Evolutionary conservation across 805 yeast genomes (phyloP), one percentile per base, ranked within the genome.

Genomic region (Saccharomycopsis lassenensis): DNA sequence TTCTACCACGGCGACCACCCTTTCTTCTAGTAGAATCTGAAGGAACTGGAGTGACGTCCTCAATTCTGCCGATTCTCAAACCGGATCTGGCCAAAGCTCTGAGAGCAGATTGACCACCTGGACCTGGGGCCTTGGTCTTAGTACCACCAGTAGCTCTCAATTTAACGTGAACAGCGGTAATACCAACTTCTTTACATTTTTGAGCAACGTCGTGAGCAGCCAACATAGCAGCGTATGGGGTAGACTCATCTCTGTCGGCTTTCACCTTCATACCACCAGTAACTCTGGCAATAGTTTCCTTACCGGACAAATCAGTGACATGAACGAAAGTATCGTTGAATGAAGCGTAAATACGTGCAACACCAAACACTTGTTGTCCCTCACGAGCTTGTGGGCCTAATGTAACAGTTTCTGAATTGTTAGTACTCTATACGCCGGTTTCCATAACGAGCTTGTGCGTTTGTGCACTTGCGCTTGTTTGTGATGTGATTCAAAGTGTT

Each of bases 1-100:
- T 86, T 81, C 98, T 89, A 89, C 99, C 99, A 80, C 99, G 87
- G 78, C 98, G 91, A 84, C 99, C 99, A 85, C 98, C 98, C 94
- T 91, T 93, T 85, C 89, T 84, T 82, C 99, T 91, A 69, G 98
- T 93, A 61, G 97, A 87, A 72, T 91, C 99, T 56, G 98, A 91
- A 69, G 99, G 99, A 60, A 91, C 87, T 69, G 98, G 98, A 57
- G 99, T 91, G 56, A 91, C 98, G 69, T 91, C 99, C 77, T 93
- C 99, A 58, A 91, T 91, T 74, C 99, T 86, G 61, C 99, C 99
- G 55, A 91, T 91, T 80, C 94, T 87, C 71, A 91, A 77, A 67
- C 99, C 99, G 54, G 97, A 86, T 80, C 99, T 87, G 61, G 99
- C 97, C 62, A 89, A 71, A 64, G 97, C 95, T 81, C 98, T 82